Base-by-base conservation (phyloP, 2,329 filamentous ascomycete species). In the Alternaria arbusti region DNA sequence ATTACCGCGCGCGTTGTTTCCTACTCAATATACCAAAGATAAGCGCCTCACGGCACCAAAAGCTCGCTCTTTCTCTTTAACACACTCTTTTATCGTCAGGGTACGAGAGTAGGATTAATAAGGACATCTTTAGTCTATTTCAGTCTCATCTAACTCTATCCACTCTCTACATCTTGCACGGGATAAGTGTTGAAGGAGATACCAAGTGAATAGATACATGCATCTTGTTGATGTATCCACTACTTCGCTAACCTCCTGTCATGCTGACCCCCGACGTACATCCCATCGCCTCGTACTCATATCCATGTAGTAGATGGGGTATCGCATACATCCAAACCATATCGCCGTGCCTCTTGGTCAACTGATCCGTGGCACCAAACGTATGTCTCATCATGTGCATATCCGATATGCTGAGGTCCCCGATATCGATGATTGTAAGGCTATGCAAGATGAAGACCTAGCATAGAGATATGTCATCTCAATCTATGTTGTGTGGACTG, bases 21-120 rank as follows among this genome's bases (percentile, higher is more conserved):
- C 4, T 20, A 32, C 17, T 51, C 22, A 46, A 52, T 54, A 62
- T 62, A 58, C 59, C 54, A 58, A 62, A 62, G 59, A 62, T 55
- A 62, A 49, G 12, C 59, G 59, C 59, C 59, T 58, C 59, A 28
- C 54, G 54, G 59, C 59, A 46, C 43, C 44, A 60, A 58, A 62
- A 55, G 55, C 23, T 26, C 20, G 30, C 23, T 46, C 4, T 28
- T 9, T 59, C 20, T 43, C 26, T 5, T 54, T 15, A 26, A 2
- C 4, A 51, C 49, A 32, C 28, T 51, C 49, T 17, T 51, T 51
- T 12, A 22, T 0, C 3, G 20, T 46, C 7, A 11, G 28, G 28
- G 20, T 23, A 51, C 8, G 28, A 22, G 49, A 17, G 49, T 17
- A 32, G 28, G 49, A 32, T 5, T 51, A 51, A 32, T 36, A 11